A percentile compares a stretch with the other conserved stretches of the same genome.
phyloP scores from a whole-genome alignment of 495 filamentous ascomycete species.

The Trichoderma virens region DNA sequence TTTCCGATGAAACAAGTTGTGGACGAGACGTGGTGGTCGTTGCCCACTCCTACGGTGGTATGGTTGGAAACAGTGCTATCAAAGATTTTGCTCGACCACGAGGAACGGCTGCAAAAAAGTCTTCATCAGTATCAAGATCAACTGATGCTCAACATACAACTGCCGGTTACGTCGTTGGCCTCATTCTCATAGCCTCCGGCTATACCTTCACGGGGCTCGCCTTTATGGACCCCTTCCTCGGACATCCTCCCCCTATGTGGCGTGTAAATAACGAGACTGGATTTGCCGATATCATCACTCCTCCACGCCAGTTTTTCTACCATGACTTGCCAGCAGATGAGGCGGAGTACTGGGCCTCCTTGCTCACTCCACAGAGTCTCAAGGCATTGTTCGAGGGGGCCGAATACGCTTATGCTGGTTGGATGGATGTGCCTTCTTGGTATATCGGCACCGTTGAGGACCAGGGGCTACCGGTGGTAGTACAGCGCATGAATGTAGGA shows the following conservation, averaged over 20 bases:
- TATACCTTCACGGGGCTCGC: neutral
- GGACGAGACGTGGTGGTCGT: neutral
- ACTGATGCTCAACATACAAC: neutral
- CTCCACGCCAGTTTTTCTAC: neutral
- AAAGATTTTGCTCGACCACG: neutral
- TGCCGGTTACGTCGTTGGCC: neutral
- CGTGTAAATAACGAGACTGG: neutral
- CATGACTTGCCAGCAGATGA: neutral
- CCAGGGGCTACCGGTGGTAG: neutral
- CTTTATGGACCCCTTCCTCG: neutral
- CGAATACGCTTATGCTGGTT: neutral
- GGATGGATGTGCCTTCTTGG: neutral
- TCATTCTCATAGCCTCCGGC: neutral
- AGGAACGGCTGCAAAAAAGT: neutral
- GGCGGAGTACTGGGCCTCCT: neutral
- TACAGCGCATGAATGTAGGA: constrained; percentile 1
- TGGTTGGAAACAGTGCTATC: constrained; percentile 3
- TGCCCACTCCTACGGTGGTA: neutral
- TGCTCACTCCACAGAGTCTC: neutral
- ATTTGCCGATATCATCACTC: neutral
- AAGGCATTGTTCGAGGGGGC: neutral
- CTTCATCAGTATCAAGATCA: neutral
- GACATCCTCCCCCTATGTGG: neutral
- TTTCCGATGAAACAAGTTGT: neutral
- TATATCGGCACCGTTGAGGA: neutral